Conservation (phyloP, 805 yeast genomes). For the Saturnispora galanensis region DNA sequence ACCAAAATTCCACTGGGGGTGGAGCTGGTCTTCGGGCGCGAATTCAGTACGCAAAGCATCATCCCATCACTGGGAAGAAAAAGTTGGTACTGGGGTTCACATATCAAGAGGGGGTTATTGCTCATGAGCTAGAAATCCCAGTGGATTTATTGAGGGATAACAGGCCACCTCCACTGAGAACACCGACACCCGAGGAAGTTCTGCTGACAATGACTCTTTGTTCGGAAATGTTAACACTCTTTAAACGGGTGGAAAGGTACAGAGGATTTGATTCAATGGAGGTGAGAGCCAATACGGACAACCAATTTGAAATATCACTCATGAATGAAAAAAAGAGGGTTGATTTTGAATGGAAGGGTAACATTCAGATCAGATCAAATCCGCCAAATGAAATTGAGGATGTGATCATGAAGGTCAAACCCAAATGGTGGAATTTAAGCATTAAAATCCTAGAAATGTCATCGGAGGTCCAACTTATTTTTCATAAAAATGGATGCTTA, state of each 20-base stretch:
- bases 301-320: slow-evolving; percentile 41
- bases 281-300: slow-evolving; percentile 39
- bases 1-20: not conserved
- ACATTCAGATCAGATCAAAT: slow-evolving; percentile 1
- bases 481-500: slow-evolving; percentile 43
- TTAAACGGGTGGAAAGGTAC: slow-evolving; percentile 60
- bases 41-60: slow-evolving; percentile 3
- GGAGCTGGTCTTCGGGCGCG: not conserved
- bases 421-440: slow-evolving; percentile 63
- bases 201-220: not conserved
- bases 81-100: not conserved
- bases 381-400: slow-evolving; percentile 5
- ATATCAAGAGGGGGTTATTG: slow-evolving; percentile 24
- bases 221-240: slow-evolving; percentile 32
- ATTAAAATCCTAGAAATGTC: slow-evolving; percentile 51
- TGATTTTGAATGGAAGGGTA: slow-evolving; percentile 50
- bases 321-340: slow-evolving; percentile 48
- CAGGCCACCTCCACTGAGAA: not conserved
- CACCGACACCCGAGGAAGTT: not conserved
- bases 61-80: not conserved
- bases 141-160: slow-evolving; percentile 43
- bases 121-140: slow-evolving; percentile 63
- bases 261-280: slow-evolving; percentile 41
- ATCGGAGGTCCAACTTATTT: slow-evolving; percentile 48
- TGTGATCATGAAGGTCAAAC: slow-evolving; percentile 30